A percentile compares a stretch with the other conserved stretches of the same genome.
Conservation (phyloP, 2,329 filamentous ascomycete genomes). For the Dothideomycetidae sp. region DNA sequence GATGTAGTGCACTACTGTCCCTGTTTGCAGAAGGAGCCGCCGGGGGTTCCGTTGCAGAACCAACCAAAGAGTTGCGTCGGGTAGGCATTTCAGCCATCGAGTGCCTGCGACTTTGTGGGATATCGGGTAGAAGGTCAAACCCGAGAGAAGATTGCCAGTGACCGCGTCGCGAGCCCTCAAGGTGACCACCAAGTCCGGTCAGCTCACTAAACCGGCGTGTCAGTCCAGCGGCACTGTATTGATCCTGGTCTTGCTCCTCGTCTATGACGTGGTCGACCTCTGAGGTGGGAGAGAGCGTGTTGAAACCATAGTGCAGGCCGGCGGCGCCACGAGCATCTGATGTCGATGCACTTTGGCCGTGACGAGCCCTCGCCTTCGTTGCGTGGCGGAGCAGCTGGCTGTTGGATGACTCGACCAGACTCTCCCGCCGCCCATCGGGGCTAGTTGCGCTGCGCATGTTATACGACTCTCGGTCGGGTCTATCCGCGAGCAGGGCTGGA, state of each 20-base stretch:
- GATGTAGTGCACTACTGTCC: not conserved
- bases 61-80: slow-evolving; percentile 23
- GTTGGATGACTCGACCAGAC: slow-evolving; percentile 8
- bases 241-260: slow-evolving; percentile 3
- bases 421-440: slow-evolving; percentile 7
- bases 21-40: not conserved
- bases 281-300: slow-evolving; percentile 2
- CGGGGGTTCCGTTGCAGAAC: not conserved
- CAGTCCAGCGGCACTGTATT: slow-evolving; percentile 2
- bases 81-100: slow-evolving; percentile 48
- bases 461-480: slow-evolving; percentile 1
- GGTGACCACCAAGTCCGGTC: slow-evolving; percentile 18
- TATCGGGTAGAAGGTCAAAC: slow-evolving; percentile 46
- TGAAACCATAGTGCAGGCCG: slow-evolving; percentile 11
- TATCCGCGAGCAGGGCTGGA: not conserved
- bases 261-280: slow-evolving; percentile 8
- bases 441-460: slow-evolving; percentile 5
- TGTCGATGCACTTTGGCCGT: slow-evolving; percentile 7
- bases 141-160: slow-evolving; percentile 60
- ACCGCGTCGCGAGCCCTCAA: slow-evolving; percentile 39
- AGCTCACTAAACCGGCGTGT: slow-evolving; percentile 10
- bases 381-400: slow-evolving; percentile 22
- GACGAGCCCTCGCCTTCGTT: slow-evolving; percentile 23
- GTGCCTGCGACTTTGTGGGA: slow-evolving; percentile 62
- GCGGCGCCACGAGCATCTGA: slow-evolving; percentile 8